Percentiles rank a stretch among this genome's conserved stretches.
Conservation (phyloP, 805 yeast species). For the Millerozyma miso region DNA sequence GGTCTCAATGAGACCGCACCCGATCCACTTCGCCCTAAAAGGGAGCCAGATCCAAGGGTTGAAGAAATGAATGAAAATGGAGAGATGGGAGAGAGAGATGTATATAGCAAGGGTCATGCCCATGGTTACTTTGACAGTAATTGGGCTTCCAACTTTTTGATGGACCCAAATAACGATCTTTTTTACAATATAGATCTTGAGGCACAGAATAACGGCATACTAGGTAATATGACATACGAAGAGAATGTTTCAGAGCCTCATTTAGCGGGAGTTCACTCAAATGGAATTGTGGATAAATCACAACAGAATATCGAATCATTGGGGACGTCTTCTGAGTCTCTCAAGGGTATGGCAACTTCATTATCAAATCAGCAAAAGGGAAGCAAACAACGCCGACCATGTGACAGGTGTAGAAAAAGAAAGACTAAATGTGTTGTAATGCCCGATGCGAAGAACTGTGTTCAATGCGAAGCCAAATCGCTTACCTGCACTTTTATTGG, state of each 20-base stretch:
- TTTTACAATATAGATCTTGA: conserved; percentile 31
- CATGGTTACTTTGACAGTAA: conserved; percentile 17
- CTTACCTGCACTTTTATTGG: conserved; percentile 73
- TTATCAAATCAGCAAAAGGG: conserved; percentile 1
- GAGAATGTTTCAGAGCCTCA: not conserved
- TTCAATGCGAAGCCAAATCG: conserved; percentile 71
- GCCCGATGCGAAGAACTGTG: conserved; percentile 61
- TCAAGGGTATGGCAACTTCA: conserved; percentile 3
- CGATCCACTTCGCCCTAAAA: no score
- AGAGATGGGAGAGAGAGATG: not conserved
- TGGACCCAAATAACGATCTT: conserved; percentile 28
- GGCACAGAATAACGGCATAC: not conserved
- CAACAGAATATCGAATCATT: not conserved
- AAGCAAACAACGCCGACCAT: conserved; percentile 55
- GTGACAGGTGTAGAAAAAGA: conserved; percentile 80
- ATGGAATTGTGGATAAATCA: not conserved
- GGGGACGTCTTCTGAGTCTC: not conserved
- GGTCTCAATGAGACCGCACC: not conserved
- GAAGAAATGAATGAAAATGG: not conserved
- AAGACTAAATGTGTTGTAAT: conserved; percentile 74
- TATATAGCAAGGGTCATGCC: not conserved
- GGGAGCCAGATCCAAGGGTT: no score
- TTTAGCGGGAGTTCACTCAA: not conserved
- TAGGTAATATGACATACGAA: not conserved
- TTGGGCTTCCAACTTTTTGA: conserved; percentile 33